Evolutionary conservation across 139 green algal genomes (phyloP).

Genomic region (Chlorella sorokiniana): DNA sequence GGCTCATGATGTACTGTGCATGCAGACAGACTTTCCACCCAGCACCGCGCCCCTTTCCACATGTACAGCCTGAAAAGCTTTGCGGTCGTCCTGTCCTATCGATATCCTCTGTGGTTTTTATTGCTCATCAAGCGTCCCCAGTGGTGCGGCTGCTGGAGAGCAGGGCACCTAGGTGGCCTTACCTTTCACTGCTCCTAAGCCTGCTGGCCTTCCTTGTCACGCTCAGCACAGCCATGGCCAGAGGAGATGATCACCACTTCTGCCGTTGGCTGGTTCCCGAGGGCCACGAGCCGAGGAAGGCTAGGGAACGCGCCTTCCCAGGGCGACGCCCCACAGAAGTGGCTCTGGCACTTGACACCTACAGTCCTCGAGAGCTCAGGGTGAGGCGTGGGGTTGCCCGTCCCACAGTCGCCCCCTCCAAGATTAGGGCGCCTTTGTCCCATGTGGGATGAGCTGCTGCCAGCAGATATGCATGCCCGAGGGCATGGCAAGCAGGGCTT

Average conservation of each 20-base stretch:
- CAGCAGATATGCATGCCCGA: no score
- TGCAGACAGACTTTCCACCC: no score
- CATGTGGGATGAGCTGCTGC: no score
- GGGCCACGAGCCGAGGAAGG: not conserved
- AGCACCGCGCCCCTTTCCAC: no score
- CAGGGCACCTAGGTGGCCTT: not conserved
- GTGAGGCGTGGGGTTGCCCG: not conserved
- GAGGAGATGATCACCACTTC: not conserved
- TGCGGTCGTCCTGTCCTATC: no score
- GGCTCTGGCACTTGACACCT: not conserved
- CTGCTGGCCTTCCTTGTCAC: not conserved
- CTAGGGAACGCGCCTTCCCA: not conserved
- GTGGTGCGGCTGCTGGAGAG: not conserved
- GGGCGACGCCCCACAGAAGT: not conserved
- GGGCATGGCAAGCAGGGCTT: not conserved
- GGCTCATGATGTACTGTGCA: no score
- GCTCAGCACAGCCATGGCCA: not conserved
- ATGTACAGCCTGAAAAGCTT: no score
- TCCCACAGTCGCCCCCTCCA: not conserved
- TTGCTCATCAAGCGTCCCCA: no score
- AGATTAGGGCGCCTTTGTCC: not conserved
- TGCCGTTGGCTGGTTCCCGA: not conserved
- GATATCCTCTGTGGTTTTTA: no score
- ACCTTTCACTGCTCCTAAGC: not conserved
- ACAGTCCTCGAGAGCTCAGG: not conserved